Percentiles rank a stretch among this genome's conserved stretches.
These are phyloP conservation scores for Arthrobotrys conoides DNA, from an alignment of 2,329 filamentous ascomycete species.

Conservation along the genomic window DNA sequence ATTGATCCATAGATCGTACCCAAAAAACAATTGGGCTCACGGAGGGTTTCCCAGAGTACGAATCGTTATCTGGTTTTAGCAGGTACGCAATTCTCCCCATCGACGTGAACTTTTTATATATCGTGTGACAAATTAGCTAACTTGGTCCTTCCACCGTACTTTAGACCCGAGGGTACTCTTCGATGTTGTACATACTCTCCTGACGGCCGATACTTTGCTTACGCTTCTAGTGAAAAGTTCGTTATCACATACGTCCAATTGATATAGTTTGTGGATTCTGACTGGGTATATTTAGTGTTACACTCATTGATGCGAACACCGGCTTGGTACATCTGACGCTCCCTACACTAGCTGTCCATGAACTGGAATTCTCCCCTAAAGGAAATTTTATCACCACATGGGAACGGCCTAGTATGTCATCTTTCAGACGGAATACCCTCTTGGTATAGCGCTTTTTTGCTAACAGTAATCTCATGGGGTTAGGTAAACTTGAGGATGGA, in stretches of 20 bases:
- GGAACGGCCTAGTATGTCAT: constrained; percentile 77
- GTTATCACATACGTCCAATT: constrained; percentile 61
- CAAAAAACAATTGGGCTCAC: constrained; percentile 95
- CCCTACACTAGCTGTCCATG: constrained; percentile 86
- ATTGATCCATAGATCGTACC: constrained; percentile 76
- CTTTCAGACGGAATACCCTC: background rate
- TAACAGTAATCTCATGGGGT: background rate
- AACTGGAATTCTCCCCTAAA: constrained; percentile 91
- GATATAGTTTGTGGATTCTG: constrained; percentile 32
- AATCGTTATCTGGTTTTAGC: constrained; percentile 83
- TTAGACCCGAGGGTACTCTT: constrained; percentile 89
- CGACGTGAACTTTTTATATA: background rate
- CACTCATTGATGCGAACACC: constrained; percentile 83
- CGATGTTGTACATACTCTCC: constrained; percentile 96
- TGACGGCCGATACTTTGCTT: constrained; percentile 95
- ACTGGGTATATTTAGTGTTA: constrained; percentile 73
- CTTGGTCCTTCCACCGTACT: background rate
- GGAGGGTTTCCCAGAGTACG: constrained; percentile 90
- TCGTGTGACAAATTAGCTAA: background rate
- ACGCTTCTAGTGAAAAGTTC: constrained; percentile 84
- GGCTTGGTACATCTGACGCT: constrained; percentile 82
- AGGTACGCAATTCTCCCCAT: constrained; percentile 67
- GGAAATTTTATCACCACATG: constrained; percentile 96
- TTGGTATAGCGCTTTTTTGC: background rate
- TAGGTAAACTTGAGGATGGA: constrained; percentile 88